A percentile compares a stretch with the other conserved stretches of the same genome.
phyloP scores from a whole-genome alignment of 2,329 filamentous ascomycete genomes.

The Alternaria tenuissima region DNA sequence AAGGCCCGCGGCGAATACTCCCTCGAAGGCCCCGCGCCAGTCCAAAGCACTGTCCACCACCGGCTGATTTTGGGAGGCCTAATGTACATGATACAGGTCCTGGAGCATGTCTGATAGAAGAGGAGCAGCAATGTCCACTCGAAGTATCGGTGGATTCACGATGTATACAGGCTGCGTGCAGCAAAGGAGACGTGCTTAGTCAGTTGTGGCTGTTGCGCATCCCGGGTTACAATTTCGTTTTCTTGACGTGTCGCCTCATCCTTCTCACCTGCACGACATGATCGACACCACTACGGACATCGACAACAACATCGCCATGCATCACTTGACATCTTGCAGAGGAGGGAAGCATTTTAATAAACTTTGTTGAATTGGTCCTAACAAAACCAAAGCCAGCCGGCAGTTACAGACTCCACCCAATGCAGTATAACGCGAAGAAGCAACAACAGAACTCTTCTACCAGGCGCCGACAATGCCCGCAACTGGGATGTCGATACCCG shows the following conservation, averaged over 20 bases:
- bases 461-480: constrained; percentile 59
- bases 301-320: neutral
- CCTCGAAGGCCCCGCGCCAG: constrained; percentile 14
- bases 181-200: neutral
- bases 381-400: constrained; percentile 3
- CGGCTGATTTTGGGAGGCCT: constrained; percentile 10
- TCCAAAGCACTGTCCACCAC: constrained; percentile 11
- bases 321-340: neutral
- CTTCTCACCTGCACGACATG: neutral
- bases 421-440: constrained; percentile 19
- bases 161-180: neutral
- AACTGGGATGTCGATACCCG: constrained; percentile 59
- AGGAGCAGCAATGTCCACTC: neutral
- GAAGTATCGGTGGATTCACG: neutral
- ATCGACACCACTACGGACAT: neutral
- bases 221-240: neutral
- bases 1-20: constrained; percentile 7
- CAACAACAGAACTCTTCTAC: constrained; percentile 29
- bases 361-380: constrained; percentile 17
- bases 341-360: neutral
- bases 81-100: constrained; percentile 1
- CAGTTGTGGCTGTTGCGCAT: constrained; percentile 8
- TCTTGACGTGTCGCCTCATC: neutral
- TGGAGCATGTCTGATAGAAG: neutral
- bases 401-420: constrained; percentile 29